Evolutionary conservation across 2,329 filamentous ascomycete genomes (phyloP).

Genomic region (Aspergillus unguis): DNA sequence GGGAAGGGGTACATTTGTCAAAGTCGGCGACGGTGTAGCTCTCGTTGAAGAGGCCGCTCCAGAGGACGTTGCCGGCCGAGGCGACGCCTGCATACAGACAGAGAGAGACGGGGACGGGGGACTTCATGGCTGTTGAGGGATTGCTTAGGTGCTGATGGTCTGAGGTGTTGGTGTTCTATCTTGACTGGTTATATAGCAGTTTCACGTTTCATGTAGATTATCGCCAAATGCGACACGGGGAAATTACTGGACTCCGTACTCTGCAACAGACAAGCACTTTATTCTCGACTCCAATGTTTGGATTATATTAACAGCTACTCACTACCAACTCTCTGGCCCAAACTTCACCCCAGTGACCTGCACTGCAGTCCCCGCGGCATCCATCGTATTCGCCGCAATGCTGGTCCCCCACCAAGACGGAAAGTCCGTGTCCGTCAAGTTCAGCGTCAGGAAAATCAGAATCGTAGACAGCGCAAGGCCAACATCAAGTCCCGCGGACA

Average conservation of each 20-base stretch:
- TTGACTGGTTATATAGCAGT: neutral
- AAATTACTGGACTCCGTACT: neutral
- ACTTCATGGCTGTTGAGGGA: slow-evolving; percentile 15
- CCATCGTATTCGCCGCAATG: slow-evolving; percentile 59
- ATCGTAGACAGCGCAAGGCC: slow-evolving; percentile 65
- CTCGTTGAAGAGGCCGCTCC: slow-evolving; percentile 28
- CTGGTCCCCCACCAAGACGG: slow-evolving; percentile 68
- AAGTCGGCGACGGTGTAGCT: slow-evolving; percentile 22
- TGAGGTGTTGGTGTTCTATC: neutral
- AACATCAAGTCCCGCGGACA: slow-evolving; percentile 67
- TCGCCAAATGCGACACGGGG: slow-evolving; percentile 3
- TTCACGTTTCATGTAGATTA: slow-evolving; percentile 5
- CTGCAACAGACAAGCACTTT: neutral
- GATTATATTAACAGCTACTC: neutral
- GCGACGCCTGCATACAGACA: slow-evolving; percentile 9
- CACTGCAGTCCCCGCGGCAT: slow-evolving; percentile 59
- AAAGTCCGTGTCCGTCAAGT: slow-evolving; percentile 54
- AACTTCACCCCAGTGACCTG: slow-evolving; percentile 59
- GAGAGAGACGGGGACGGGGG: slow-evolving; percentile 2
- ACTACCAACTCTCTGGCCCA: slow-evolving; percentile 48
- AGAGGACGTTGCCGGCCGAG: slow-evolving; percentile 24
- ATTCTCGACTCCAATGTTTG: neutral
- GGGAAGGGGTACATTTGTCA: slow-evolving; percentile 22
- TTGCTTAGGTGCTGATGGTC: neutral
- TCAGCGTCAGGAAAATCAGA: slow-evolving; percentile 67